Evolutionary conservation across 306 rosid species (phyloP).

Genomic region (Gastrolobium villosum): DNA sequence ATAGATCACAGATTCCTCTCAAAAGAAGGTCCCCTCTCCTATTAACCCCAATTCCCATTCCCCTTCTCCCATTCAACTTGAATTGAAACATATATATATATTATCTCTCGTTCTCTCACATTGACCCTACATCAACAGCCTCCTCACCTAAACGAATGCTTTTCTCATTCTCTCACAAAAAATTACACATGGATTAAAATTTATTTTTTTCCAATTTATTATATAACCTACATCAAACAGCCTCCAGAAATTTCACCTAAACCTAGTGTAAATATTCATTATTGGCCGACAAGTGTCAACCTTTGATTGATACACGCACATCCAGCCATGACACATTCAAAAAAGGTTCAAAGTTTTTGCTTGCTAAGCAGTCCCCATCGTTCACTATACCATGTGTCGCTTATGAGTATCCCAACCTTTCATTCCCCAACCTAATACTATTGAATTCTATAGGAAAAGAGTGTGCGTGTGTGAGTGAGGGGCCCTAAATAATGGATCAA

Average conservation of each 20-base stretch:
- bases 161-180: too few species aligned
- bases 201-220: too few species aligned
- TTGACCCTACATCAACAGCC: slow-evolving; percentile 50
- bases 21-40: slow-evolving; percentile 52
- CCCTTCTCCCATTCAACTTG: slow-evolving; percentile 41
- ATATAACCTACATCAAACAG: too few species aligned
- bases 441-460: slow-evolving; percentile 50
- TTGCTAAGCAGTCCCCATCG: slow-evolving; percentile 66
- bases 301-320: slow-evolving; percentile 48
- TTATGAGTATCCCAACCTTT: slow-evolving; percentile 57
- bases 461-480: slow-evolving; percentile 34
- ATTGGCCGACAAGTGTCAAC: slow-evolving; percentile 62
- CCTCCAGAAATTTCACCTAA: too few species aligned
- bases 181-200: too few species aligned
- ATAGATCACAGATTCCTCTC: slow-evolving; percentile 59
- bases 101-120: slow-evolving; percentile 8
- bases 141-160: slow-evolving; percentile 58
- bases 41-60: slow-evolving; percentile 19
- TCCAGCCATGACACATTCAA: slow-evolving; percentile 35
- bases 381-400: slow-evolving; percentile 63
- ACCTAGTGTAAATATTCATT: slow-evolving; percentile 44
- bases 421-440: slow-evolving; percentile 61
- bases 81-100: slow-evolving; percentile 36
- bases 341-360: slow-evolving; percentile 45
- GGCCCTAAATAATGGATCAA: slow-evolving; percentile 68